Evolutionary conservation across 768 basidiomycete genomes (phyloP).

Genomic region (Clitopilus passeckerianus): DNA sequence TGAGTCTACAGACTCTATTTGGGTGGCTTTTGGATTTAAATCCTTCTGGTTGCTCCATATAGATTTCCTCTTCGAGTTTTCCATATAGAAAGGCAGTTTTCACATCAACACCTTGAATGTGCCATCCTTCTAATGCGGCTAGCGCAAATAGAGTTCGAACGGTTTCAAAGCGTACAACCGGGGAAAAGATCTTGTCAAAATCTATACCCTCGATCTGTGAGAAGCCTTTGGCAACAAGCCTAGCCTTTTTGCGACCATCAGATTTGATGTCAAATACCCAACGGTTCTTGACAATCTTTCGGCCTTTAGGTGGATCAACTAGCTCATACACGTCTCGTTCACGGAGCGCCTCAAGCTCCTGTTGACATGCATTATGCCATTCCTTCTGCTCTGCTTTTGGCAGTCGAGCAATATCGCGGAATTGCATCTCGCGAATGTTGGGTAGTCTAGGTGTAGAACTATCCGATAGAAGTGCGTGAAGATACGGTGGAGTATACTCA

Average conservation of each 20-base stretch:
- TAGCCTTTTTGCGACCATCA: slow-evolving; percentile 10
- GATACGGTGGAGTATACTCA: neutral
- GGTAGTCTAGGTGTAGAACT: neutral
- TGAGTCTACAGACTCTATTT: slow-evolving; percentile 1
- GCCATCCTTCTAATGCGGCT: neutral
- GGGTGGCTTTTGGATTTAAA: slow-evolving; percentile 1
- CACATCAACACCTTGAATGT: neutral
- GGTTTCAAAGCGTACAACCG: neutral
- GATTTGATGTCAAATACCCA: slow-evolving; percentile 16
- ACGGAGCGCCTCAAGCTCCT: neutral
- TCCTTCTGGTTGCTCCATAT: slow-evolving; percentile 2
- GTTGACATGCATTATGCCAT: neutral
- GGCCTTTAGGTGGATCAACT: slow-evolving; percentile 6
- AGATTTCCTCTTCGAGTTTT: slow-evolving; percentile 1
- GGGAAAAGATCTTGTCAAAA: neutral
- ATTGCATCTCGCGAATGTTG: neutral
- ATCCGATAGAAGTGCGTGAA: too few species aligned
- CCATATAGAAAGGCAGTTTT: slow-evolving; percentile 1
- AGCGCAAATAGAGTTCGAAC: neutral
- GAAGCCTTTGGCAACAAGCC: slow-evolving; percentile 14
- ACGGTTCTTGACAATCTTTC: slow-evolving; percentile 9
- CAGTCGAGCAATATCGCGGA: slow-evolving; percentile 2
- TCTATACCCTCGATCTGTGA: neutral
- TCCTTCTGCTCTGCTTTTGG: neutral
- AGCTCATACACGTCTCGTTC: slow-evolving; percentile 1